A percentile compares a stretch with the other conserved stretches of the same genome.
Evolutionary conservation across 208 protist genomes (phyloP).

Genomic region (Trypanosoma mega): DNA sequence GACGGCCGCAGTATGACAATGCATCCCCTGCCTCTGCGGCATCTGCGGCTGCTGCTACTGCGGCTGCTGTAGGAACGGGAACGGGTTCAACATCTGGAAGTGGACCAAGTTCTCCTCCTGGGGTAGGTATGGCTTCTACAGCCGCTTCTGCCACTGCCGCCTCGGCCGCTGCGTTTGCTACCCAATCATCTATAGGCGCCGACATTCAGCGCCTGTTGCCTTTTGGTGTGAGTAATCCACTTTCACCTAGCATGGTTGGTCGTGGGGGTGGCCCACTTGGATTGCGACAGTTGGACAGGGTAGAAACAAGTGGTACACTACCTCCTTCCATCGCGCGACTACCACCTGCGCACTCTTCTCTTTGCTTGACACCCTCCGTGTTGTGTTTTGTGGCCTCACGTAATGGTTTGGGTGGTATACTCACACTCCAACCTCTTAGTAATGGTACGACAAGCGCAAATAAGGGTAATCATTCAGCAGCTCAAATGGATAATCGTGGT

Average conservation of each 20-base stretch:
- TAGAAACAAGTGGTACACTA: no score
- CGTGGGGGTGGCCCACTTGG: no score
- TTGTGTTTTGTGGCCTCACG: conserved; percentile 23
- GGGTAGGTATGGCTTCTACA: no score
- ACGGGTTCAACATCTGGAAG: no score
- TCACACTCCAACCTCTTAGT: conserved; percentile 11
- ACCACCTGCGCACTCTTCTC: conserved; percentile 20
- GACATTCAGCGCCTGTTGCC: conserved; percentile 14
- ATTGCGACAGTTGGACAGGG: no score
- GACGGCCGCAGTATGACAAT: conserved; percentile 14
- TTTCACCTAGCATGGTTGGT: neutral
- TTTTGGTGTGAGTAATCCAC: neutral
- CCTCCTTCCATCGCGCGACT: conserved; percentile 9
- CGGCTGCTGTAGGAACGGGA: no score
- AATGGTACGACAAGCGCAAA: no score
- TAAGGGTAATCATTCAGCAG: no score
- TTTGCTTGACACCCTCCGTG: conserved; percentile 22
- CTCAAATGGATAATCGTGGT: no score
- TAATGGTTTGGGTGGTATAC: conserved; percentile 8
- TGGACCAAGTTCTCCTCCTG: no score
- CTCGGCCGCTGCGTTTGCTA: conserved; percentile 1
- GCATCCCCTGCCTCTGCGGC: neutral
- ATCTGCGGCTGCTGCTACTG: neutral
- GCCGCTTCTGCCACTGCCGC: no score
- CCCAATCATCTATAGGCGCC: neutral